These are phyloP conservation scores for Aspergillus caelatus DNA, from an alignment of 2,329 filamentous ascomycete species.

Conservation along the genomic window DNA sequence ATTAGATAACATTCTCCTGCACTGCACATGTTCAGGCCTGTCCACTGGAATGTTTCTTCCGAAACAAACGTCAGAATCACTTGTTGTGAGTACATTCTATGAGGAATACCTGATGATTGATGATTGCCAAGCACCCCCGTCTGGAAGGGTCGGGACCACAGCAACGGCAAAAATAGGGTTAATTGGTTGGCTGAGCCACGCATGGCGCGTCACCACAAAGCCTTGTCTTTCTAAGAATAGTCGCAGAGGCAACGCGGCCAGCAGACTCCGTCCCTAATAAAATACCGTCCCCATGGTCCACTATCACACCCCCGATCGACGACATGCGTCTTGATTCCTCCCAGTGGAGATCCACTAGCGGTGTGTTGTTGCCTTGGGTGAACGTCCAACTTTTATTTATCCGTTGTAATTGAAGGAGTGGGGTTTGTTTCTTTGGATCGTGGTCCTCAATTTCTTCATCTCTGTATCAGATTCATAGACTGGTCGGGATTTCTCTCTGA, in stretches of 20 bases:
- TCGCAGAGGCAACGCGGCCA: slow-evolving; percentile 17
- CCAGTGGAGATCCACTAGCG: slow-evolving; percentile 3
- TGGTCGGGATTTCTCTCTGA: not conserved
- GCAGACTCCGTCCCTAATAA: slow-evolving; percentile 1
- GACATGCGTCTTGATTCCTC: slow-evolving; percentile 9
- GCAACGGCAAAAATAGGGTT: not conserved
- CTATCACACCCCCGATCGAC: slow-evolving; percentile 13
- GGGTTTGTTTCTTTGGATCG: slow-evolving; percentile 1
- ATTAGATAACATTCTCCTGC: not conserved
- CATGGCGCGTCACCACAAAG: not conserved
- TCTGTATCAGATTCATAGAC: slow-evolving; percentile 8
- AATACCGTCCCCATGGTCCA: not conserved
- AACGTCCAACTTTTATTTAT: not conserved
- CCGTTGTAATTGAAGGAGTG: not conserved
- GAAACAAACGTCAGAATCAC: not conserved
- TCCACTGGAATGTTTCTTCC: not conserved
- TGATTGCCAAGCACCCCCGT: slow-evolving; percentile 6
- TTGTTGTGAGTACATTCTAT: not conserved
- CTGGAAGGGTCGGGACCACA: not conserved
- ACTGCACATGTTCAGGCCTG: not conserved
- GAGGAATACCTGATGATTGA: not conserved
- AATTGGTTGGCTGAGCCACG: slow-evolving; percentile 5
- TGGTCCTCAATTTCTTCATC: slow-evolving; percentile 1
- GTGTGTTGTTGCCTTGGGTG: slow-evolving; percentile 6
- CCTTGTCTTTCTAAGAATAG: slow-evolving; percentile 21